Evolutionary conservation across 129 eudicot genomes (phyloP).

Genomic region (Flaveria linearis): DNA sequence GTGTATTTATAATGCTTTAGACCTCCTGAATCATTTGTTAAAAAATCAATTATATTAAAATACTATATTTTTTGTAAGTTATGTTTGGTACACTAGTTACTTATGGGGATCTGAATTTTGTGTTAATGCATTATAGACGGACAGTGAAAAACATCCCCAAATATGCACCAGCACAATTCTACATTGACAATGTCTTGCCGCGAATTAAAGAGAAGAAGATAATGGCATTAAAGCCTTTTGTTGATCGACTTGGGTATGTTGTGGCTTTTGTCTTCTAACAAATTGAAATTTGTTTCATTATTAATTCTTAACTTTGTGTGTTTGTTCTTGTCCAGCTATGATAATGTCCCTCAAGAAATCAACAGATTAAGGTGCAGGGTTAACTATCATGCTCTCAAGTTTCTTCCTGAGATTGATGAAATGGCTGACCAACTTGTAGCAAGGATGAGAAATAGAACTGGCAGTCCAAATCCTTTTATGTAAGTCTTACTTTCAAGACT

Average conservation of each 20-base stretch:
- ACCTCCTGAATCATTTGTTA: neutral
- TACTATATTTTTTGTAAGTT: neutral
- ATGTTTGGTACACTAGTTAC: neutral
- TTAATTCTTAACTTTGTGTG: conserved; percentile 2
- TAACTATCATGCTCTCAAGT: conserved; percentile 91
- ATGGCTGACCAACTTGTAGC: conserved; percentile 88
- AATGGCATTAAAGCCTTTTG: conserved; percentile 96
- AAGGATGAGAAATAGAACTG: conserved; percentile 94
- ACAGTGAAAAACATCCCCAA: conserved; percentile 95
- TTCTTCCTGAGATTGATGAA: conserved; percentile 92
- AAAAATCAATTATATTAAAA: neutral
- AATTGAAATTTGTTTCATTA: neutral
- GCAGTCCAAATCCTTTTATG: conserved; percentile 89
- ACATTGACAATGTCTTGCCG: conserved; percentile 96
- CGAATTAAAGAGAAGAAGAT: conserved; percentile 94
- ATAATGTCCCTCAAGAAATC: conserved; percentile 93
- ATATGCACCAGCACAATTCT: conserved; percentile 93
- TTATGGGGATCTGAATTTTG: neutral
- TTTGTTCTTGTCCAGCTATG: conserved; percentile 62
- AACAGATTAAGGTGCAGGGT: conserved; percentile 93
- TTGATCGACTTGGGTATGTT: conserved; percentile 96
- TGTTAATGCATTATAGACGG: conserved; percentile 58
- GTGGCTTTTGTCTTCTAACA: neutral
- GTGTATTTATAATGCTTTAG: neutral
- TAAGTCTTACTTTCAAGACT: conserved; percentile 27